phyloP scores from a whole-genome alignment of 257 asterid genomes.

The Solanum bulbocastanum region DNA sequence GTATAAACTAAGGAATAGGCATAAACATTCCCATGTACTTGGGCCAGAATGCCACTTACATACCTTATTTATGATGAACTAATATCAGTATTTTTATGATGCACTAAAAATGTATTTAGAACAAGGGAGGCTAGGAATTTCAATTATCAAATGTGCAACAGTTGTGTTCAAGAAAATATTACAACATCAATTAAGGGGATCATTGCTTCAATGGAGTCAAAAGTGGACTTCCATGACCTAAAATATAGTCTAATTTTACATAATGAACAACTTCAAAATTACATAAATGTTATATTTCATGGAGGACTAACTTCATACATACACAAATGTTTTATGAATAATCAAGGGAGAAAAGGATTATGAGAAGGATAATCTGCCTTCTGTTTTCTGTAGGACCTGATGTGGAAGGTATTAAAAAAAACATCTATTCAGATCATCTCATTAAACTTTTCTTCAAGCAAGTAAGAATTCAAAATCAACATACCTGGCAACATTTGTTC shows the following conservation, averaged over 20 bases:
- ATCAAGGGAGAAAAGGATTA: slow-evolving; percentile 73
- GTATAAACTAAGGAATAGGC: background rate
- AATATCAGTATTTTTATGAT: too few relatives aligned
- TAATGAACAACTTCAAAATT: background rate
- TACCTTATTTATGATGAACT: background rate
- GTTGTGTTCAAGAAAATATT: background rate
- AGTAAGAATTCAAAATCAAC: background rate
- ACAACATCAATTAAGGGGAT: background rate
- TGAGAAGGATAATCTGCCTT: slow-evolving; percentile 45
- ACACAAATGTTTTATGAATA: background rate
- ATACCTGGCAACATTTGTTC: slow-evolving; percentile 58
- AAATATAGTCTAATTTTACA: background rate
- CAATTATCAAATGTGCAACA: background rate
- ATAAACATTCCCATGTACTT: background rate
- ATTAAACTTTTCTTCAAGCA: background rate
- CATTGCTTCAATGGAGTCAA: background rate
- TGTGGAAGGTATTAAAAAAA: background rate
- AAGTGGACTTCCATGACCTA: background rate
- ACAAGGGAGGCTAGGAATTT: background rate
- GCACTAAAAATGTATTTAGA: background rate
- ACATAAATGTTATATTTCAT: background rate
- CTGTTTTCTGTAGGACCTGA: slow-evolving; percentile 53
- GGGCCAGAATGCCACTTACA: background rate
- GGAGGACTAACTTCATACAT: background rate
- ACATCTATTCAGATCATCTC: background rate